Base-by-base conservation (phyloP, 2,329 filamentous ascomycete species). In the Sclerotinia subarctica region DNA sequence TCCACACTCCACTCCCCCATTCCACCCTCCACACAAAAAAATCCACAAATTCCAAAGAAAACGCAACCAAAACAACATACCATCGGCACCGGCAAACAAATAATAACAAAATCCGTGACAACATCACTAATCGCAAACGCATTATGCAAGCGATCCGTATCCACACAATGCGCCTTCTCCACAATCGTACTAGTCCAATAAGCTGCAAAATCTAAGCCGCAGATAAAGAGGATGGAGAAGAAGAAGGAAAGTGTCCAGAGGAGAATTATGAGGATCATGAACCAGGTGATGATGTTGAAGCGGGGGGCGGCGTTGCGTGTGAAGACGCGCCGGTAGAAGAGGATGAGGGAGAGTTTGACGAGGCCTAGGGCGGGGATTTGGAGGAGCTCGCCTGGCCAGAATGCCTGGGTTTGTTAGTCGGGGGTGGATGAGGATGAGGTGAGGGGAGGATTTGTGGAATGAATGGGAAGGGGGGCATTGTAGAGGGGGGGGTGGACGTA, bases 71-170 rank as follows among this genome's bases (percentile, higher is more conserved):
- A 53, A 13, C 1, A 24, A 47, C 32, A 47, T 46, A 64, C 66
- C 59, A 68, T 68, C 8, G 52, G 60, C 11, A 65, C 32, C 21
- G 66, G 59, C 13, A 58, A 56, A 49, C 24, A 24, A 6, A 68
- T 65, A 68, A 65, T 32, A 1, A 57, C 11, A 29, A 44, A 64
- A 54, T 68, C 60, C 7, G 58, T 57, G 10, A 64, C 51, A 8
- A 65, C 58, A 52, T 65, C 66, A 19, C 51, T 65, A 29, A 68
- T 35, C 0, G 60, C 66, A 68, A 68, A 68, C 8, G 66, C 59
- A 58, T 56, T 63, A 46, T 68, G 66, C 52, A 68, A 15, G 8
- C 5, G 44, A 11, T 32, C n/a, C 19, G 60, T 68, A 17, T 68
- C 59, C 2, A 57, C 32, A 46, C 66, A 68, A 35, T 65, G 35